These are phyloP conservation scores for Millerago galiae DNA, from an alignment of 805 yeast genomes.

Conservation along the genomic window DNA sequence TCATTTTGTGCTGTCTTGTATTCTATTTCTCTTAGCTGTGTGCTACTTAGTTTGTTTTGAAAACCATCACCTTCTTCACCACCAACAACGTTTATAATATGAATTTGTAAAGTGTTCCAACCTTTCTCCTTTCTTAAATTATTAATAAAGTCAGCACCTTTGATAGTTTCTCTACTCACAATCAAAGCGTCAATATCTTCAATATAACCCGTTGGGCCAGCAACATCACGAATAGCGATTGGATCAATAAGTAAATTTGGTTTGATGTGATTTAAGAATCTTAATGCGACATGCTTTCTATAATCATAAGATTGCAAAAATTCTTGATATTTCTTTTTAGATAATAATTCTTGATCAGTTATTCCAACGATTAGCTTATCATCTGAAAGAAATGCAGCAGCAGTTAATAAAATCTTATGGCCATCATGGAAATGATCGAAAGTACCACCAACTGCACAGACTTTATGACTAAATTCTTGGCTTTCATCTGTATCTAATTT, in stretches of 20 bases:
- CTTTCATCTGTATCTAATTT: constrained; percentile 15
- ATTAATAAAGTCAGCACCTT: constrained; percentile 74
- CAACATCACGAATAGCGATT: constrained; percentile 69
- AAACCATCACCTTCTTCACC: constrained; percentile 49
- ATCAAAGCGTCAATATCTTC: constrained; percentile 72
- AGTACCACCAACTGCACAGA: constrained; percentile 85
- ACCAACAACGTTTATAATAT: constrained; percentile 61
- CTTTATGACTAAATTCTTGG: constrained; percentile 25
- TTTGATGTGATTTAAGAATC: constrained; percentile 43
- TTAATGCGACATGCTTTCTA: constrained; percentile 41
- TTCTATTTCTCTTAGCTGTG: constrained; percentile 52
- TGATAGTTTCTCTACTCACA: constrained; percentile 70
- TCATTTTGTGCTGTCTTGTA: constrained; percentile 6
- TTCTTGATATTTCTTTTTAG: constrained; percentile 68
- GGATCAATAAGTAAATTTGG: constrained; percentile 45
- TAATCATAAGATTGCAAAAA: constrained; percentile 50
- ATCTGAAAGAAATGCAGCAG: constrained; percentile 57
- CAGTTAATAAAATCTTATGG: constrained; percentile 76
- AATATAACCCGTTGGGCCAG: constrained; percentile 87
- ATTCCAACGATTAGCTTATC: constrained; percentile 67
- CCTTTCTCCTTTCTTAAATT: constrained; percentile 51
- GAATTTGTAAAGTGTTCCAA: constrained; percentile 43
- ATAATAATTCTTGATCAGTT: constrained; percentile 67
- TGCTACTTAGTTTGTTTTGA: constrained; percentile 78
- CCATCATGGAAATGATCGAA: constrained; percentile 97